Conservation (phyloP, 164 flowering plant species). For the Vitis riparia region DNA sequence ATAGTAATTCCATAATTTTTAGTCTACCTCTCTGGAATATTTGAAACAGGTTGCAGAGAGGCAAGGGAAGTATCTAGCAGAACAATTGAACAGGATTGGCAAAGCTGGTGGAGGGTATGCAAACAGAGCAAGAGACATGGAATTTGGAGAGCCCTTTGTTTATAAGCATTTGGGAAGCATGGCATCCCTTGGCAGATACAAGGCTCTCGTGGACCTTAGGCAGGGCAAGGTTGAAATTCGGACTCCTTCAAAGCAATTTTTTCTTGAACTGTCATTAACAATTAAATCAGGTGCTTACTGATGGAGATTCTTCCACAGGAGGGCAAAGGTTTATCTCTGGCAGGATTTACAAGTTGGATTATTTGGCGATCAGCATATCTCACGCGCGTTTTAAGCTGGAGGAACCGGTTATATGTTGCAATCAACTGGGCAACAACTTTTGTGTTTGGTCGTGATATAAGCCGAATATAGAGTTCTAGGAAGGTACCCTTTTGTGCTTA, state of each 20-base stretch:
- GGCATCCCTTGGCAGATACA: constrained; percentile 93
- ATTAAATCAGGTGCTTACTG: constrained; percentile 1
- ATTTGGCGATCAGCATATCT: constrained; percentile 95
- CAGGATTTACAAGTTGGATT: constrained; percentile 86
- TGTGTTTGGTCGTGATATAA: constrained; percentile 92
- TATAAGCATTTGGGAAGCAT: constrained; percentile 94
- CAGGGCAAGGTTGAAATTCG: constrained; percentile 68
- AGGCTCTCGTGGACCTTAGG: constrained; percentile 96
- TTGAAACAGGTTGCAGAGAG: constrained; percentile 86
- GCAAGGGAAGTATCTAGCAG: constrained; percentile 82
- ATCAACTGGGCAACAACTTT: constrained; percentile 89
- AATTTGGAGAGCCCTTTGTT: constrained; percentile 68
- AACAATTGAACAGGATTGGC: constrained; percentile 62
- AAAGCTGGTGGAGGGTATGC: constrained; percentile 81
- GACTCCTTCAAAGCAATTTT: background rate
- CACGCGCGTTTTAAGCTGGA: constrained; percentile 94
- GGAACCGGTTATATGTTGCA: constrained; percentile 92
- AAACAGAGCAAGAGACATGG: constrained; percentile 48
- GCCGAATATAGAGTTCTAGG: constrained; percentile 53
- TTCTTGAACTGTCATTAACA: background rate
- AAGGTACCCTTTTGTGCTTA: background rate
- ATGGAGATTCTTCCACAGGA: constrained; percentile 44
- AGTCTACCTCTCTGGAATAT: background rate
- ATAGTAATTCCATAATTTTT: too few species aligned
- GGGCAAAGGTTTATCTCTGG: constrained; percentile 71